Evolutionary conservation across 164 flowering plant species (phyloP), one percentile per base, ranked within the genome.

Genomic region (Chloranthus sessilifolius): DNA sequence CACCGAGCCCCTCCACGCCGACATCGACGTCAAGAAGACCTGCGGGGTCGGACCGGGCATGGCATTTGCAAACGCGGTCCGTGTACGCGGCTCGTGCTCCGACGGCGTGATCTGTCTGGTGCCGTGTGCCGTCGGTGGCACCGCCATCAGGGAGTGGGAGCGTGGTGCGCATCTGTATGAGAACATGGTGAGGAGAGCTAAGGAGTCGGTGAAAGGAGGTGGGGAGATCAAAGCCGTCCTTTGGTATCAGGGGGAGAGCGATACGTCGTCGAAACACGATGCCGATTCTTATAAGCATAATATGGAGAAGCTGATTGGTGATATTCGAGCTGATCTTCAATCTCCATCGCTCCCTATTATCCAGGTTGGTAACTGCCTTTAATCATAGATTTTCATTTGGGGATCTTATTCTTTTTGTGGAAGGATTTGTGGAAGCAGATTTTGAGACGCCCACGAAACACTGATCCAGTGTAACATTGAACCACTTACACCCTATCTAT

Each of bases 221-320:
- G 87, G 87, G 1, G 71, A 64, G 59, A 79, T 90, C 45, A 75
- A 48, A 62, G 83, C 74, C 0, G 1, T 88, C 71, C 64, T 89
- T 33, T 85, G 97, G 97, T 89, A 72, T 50, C 92, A 89, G 40
- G 97, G 97, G 6, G 97, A 88, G 80, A 80, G 89, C 45, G 92
- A 89, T 60, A 64, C 89, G 51, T 23, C 21, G 14, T 7, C 61
- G 7, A 38, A 56, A 47, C 61, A 65, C 2, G 79, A 61, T 30
- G 97, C 83, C 7, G 79, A 72, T 31, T 59, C 59, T 7, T 88
- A 88, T 55, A 62, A 61, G 64, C 65, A 2, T 7, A 79, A 74
- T 4, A 80, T 88, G 91, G 95, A 79, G 73, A 53, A 1, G 2
- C 52, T 88, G 12, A 68, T 88, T 9, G 8, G 37, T 1, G 60